Evolutionary conservation across 2,329 filamentous ascomycete genomes (phyloP), one percentile per base, ranked within the genome.

Genomic region (Periglandula ipomoeae): DNA sequence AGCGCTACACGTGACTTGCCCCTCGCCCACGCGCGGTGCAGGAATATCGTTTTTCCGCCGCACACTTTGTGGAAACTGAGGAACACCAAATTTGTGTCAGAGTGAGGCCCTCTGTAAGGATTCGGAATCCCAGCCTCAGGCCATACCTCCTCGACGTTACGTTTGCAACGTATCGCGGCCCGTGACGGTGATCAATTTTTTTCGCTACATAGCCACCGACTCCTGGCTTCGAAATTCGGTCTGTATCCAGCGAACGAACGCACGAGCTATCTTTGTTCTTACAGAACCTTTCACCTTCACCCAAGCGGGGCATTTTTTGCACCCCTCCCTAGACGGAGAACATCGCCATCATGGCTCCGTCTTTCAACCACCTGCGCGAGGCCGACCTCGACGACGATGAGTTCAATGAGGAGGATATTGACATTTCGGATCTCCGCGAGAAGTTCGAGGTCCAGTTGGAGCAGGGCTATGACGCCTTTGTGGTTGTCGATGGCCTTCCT

Each of bases 371-470:
- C 63, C 78, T 97, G 65, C 85, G 86, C 69, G 89, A 95, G 69
- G 88, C 91, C 61, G 88, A 95, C 68, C 84, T 91, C 68, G 81
- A 85, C 63, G 81, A 84, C 58, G 89, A 93, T 62, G 85, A 90
- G 65, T 86, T 85, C 66, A 90, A 95, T 66, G 85, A 93, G 71
- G 85, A 90, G 65, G 89, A 96, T 67, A 85, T 97, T 69, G 91
- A 97, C 68, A 89, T 95, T 68, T 91, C 88, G 59, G 91, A 98
- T 72, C 79, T 98, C 58, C 81, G 84, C 67, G 90, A 94, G 68
- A 89, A 94, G 70, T 96, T 90, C 67, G 89, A 97, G 71, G 90
- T 97, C 54, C 88, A 91, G 66, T 78, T 97, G 56, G 93, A 98
- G 68, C 88, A 95, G 69, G 93, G 93, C 51, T 85, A 96, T 61